Base-by-base conservation (phyloP, 257 asterid species). In the Rehmannia glutinosa region DNA sequence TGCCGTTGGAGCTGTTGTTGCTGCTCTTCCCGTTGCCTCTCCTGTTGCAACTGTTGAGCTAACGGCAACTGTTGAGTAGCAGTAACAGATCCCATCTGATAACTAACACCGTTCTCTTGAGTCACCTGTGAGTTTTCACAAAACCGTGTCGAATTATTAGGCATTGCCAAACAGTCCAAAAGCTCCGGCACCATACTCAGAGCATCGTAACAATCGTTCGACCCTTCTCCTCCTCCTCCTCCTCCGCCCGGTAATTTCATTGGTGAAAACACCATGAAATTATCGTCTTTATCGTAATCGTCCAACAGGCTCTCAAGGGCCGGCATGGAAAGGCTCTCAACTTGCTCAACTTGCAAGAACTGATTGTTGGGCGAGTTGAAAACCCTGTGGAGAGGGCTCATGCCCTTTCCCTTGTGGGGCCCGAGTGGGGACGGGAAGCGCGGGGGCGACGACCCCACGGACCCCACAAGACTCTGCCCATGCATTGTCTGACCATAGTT, bases 351-450 rank as follows among this genome's bases (percentile, higher is more conserved):
- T 32, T 82, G 82, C 87, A 86, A 77, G 64, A 75, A 82, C 55
- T 85, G 94, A 59, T 76, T 84, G 43, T 72, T 81, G 0, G 96
- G 92, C 2, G 97, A 87, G 68, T 83, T 87, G 71, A 86, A 76
- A 5, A 87, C 90, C 53, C 78, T 80, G 57, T 86, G 87, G 8
- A 90, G 86, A 0, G 97, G 97, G 71, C 95, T 87, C 60, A 80
- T 5, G 16, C 92, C 95, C 71, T 84, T 90, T 17, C 88, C 90
- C 79, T 78, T 84, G 35, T 64, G 52, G 6, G 75, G 71, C 42
- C 84, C 79, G 1, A 80, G 72, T 8, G 93, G 91, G 9, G 88
- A 85, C 5, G 80, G 19, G 10, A 73, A 78, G 2, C 85, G 80
- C 1, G 89, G 90, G 19, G 94, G 87, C n/a, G n/a, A n/a, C n/a